Base-by-base conservation (phyloP, 768 basidiomycete genomes). In the Suillus placidus region DNA sequence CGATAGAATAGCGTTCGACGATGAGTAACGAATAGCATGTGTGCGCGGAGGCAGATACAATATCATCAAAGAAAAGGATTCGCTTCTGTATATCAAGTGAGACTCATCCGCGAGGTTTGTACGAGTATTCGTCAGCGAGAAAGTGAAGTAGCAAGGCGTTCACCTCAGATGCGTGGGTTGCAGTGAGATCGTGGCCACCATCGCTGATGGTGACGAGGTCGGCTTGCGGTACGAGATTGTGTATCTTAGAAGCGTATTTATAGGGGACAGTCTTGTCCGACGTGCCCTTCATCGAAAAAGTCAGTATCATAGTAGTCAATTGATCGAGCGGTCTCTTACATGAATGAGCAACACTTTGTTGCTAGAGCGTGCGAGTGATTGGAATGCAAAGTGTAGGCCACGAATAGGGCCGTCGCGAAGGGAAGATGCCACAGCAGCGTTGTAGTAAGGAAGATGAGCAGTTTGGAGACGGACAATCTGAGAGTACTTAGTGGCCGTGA, bases 391-490 rank as follows among this genome's bases (percentile, higher is more conserved):
- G 1, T 75, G 76, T 63, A 88, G 84, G 6, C 89, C 89, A 45
- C 90, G 86, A 35, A 92, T 79, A 16, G 91, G 91, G 1, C 91
- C 91, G 45, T 89, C 85, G 40, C 91, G 84, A 32, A 93, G 79
- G 4, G 87, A 90, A 6, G 90, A 92, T 0, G 91, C 91, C n/a
- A 93, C 78, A 0, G 91, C 91, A 26, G 85, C 83, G 68, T 93
- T 91, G 73, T 87, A 93, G 5, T 91, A 86, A 0, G 88, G 85
- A 6, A 93, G 82, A 71, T 91, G 88, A 1, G 91, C 91, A 0
- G 89, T 89, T 76, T 93, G 91, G 14, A 91, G 78, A n/a, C 90
- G 84, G 0, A 92, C 87, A 63, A 93, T 88, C 87, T 90, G 16
- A 68, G 66, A n/a, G 20, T 26, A 26, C 1, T 43, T 20, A 32